A percentile compares a stretch with the other conserved stretches of the same genome.
phyloP scores from a whole-genome alignment of 1,284 basidiomycete genomes.

The Amylostereum chailletii region DNA sequence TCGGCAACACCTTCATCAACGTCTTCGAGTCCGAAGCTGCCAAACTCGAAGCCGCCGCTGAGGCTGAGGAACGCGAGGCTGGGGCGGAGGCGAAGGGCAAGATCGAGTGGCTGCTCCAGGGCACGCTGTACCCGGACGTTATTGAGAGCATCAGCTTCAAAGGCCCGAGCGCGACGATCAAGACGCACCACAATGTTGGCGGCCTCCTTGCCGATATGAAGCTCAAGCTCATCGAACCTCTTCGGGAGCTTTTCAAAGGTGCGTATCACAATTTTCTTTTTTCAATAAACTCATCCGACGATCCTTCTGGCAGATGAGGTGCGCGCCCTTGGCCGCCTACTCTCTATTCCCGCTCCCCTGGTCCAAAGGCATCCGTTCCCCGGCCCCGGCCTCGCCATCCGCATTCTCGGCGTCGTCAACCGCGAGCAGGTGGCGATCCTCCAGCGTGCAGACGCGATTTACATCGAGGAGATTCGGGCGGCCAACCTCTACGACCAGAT shows the following conservation, averaged over 20 bases:
- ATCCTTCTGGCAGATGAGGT: constrained; percentile 73
- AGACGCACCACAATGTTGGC: constrained; percentile 99
- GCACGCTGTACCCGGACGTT: constrained; percentile 99
- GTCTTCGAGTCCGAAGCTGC: constrained; percentile 92
- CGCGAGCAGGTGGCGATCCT: constrained; percentile 89
- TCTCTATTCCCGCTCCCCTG: constrained; percentile 87
- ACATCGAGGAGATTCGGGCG: constrained; percentile 95
- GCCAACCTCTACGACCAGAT: constrained; percentile 93
- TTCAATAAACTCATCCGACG: constrained; percentile 2
- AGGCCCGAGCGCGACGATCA: constrained; percentile 97
- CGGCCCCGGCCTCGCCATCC: constrained; percentile 97
- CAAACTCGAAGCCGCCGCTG: constrained; percentile 83
- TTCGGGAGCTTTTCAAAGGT: constrained; percentile 99
- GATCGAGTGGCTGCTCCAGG: constrained; percentile 96
- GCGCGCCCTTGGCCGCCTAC: constrained; percentile 83
- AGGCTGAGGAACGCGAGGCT: constrained; percentile 56
- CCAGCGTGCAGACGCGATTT: constrained; percentile 95
- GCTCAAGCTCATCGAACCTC: constrained; percentile 95
- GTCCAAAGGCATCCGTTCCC: constrained; percentile 99
- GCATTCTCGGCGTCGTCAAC: constrained; percentile 93
- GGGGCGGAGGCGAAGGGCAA: constrained; percentile 74
- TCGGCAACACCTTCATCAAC: constrained; percentile 98
- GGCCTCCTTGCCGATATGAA: constrained; percentile 98
- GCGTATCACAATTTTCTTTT: constrained; percentile 13
- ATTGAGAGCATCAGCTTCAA: constrained; percentile 99